Evolutionary conservation across 2,329 filamentous ascomycete genomes (phyloP), one percentile per base, ranked within the genome.

Genomic region (Aspergillus sp.): DNA sequence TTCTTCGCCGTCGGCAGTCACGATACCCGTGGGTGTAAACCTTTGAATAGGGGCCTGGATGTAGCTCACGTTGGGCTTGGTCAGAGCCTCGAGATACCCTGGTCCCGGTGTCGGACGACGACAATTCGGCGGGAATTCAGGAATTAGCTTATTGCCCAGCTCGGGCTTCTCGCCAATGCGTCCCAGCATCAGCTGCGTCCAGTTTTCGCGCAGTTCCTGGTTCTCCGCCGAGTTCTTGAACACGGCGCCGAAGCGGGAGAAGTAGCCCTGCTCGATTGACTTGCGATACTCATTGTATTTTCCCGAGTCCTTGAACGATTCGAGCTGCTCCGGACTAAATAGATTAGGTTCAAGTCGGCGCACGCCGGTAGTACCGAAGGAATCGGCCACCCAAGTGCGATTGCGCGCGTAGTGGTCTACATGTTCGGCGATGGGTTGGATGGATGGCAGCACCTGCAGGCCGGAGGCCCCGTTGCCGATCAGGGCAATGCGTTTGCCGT

Each of bases 341-440:
- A 79, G 78, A 50, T 87, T 86, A 0, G 87, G 80, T 36, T 82
- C 82, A 0, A 84, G 76, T 31, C 81, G 83, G 32, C 85, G 81
- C 52, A 77, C 71, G 47, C 65, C 83, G 75, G 59, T 83, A 76
- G 36, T 84, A 80, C 83, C 84, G 73, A 86, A 88, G 0, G 85
- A 84, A 1, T 84, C 81, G 0, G 87, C 85, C 29, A 90, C 85
- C 88, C 88, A 91, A 0, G 88, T 90, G 32, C 79, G 82, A 65
- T 83, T 87, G 10, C 88, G 79, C 1, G 82, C 85, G 63, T 89
- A 90, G 71, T 89, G 85, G 62, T 90, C 85, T 0, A 90, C 75
- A 2, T 78, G 82, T 1, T 63, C 63, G 9, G 73, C 76, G 6
- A 75, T 64, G 6, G 72, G 73, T 55, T 80, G 76, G 47, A 79